phyloP scores from a whole-genome alignment of 1,139 yeast species.

The Meyerozyma sp. region DNA sequence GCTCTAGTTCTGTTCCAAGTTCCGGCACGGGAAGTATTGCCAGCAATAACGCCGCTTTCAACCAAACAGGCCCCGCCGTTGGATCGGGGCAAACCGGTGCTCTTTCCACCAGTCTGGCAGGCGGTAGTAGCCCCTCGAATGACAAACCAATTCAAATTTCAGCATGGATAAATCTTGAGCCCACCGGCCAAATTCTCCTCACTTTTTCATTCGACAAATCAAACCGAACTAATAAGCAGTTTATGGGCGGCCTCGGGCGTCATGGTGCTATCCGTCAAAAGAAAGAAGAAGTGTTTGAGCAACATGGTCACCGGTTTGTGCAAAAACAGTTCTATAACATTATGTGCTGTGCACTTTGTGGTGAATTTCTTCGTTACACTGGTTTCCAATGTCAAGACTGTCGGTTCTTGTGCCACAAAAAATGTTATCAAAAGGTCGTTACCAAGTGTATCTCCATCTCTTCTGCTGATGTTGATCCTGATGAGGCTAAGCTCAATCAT shows the following conservation, averaged over 20 bases:
- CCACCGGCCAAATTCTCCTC: conserved; percentile 83
- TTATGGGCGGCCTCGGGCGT: conserved; percentile 81
- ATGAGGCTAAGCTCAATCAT: conserved; percentile 89
- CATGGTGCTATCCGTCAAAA: conserved; percentile 96
- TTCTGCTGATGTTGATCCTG: conserved; percentile 75
- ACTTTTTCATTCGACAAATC: conserved; percentile 74
- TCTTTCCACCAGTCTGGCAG: conserved; percentile 1
- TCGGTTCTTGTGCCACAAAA: conserved; percentile 87
- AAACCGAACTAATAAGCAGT: conserved; percentile 46
- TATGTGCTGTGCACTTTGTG: conserved; percentile 96
- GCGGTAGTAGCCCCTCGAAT: conserved; percentile 6
- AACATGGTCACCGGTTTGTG: conserved; percentile 95
- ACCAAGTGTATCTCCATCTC: conserved; percentile 94
- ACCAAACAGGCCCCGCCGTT: background rate
- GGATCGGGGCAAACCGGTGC: background rate
- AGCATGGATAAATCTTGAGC: conserved; percentile 92
- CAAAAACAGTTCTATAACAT: conserved; percentile 93
- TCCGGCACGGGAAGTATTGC: background rate
- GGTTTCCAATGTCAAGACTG: conserved; percentile 97
- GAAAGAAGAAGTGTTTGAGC: conserved; percentile 92
- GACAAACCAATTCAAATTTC: conserved; percentile 40
- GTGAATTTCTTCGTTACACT: conserved; percentile 88
- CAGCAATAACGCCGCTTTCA: background rate
- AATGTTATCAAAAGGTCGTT: conserved; percentile 89
- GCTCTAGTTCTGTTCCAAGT: background rate